Conservation (phyloP, 1,284 basidiomycete genomes). For the Austroboletus olivaceoglutinosus region DNA sequence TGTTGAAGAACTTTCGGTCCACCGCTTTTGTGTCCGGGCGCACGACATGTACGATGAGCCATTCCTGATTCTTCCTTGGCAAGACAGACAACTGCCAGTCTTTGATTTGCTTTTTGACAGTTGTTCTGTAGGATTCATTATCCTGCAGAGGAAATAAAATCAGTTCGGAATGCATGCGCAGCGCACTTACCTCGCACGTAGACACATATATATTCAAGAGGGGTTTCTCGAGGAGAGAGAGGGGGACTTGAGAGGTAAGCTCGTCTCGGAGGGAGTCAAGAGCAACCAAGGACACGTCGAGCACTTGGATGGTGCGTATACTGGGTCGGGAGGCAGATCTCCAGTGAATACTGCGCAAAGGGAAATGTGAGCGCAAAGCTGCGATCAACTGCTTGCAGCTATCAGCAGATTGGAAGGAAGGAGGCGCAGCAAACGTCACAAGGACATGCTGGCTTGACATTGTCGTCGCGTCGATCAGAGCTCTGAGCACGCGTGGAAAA, state of each 20-base stretch:
- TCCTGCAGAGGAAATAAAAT: conserved; percentile 52
- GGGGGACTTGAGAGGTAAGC: conserved; percentile 71
- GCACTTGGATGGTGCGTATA: conserved; percentile 82
- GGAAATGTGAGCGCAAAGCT: conserved; percentile 71
- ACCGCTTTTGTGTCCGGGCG: conserved; percentile 61
- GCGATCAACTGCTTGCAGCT: conserved; percentile 69
- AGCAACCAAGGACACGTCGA: conserved; percentile 72
- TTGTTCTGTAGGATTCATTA: conserved; percentile 77
- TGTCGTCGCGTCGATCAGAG: background rate
- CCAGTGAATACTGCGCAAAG: conserved; percentile 90
- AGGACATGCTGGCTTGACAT: conserved; percentile 45
- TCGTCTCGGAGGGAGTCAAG: conserved; percentile 73
- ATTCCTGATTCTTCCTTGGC: conserved; percentile 81
- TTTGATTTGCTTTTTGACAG: conserved; percentile 81
- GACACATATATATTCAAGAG: conserved; percentile 85
- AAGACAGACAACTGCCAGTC: conserved; percentile 80
- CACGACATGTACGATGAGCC: conserved; percentile 85
- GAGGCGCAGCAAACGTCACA: conserved; percentile 66
- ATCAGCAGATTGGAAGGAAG: conserved; percentile 60
- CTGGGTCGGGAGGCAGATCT: conserved; percentile 68
- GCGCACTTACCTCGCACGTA: conserved; percentile 72
- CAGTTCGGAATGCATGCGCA: background rate
- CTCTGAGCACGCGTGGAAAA: conserved; percentile 21
- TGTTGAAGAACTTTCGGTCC: conserved; percentile 70
- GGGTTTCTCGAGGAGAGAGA: conserved; percentile 80